A percentile compares a stretch with the other conserved stretches of the same genome.
Conservation (phyloP, 306 rosid genomes). For the peach (Prunus persica) region DNA sequence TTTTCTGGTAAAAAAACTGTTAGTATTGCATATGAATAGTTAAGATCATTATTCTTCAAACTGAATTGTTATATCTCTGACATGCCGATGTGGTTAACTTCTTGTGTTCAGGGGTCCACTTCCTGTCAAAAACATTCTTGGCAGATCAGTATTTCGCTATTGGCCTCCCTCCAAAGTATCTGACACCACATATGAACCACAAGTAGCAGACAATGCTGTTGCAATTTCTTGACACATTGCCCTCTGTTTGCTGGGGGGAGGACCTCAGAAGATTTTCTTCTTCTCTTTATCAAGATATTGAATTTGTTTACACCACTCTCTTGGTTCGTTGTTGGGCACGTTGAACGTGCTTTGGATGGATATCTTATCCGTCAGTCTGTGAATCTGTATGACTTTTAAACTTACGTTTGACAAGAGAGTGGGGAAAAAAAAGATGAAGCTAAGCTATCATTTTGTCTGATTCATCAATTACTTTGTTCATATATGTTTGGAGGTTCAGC, state of each 20-base stretch:
- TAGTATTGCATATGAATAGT: not conserved
- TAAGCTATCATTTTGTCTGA: not conserved
- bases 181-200: conserved; percentile 29
- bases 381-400: conserved; percentile 20
- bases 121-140: conserved; percentile 80
- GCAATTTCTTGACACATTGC: conserved; percentile 56
- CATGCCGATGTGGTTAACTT: conserved; percentile 16
- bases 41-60: not conserved
- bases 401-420: conserved; percentile 10
- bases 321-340: conserved; percentile 29
- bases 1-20: not conserved
- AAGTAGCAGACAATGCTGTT: conserved; percentile 31
- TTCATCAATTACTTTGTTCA: conserved; percentile 2
- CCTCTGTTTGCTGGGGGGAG: conserved; percentile 21
- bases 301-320: conserved; percentile 17
- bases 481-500: conserved; percentile 15
- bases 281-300: conserved; percentile 24
- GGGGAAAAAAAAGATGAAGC: conserved; percentile 4
- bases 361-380: conserved; percentile 32
- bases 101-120: conserved; percentile 83
- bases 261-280: conserved; percentile 21
- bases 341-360: conserved; percentile 27
- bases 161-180: conserved; percentile 91
- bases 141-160: conserved; percentile 84
- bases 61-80: conserved; percentile 12